Evolutionary conservation across 2,329 filamentous ascomycete species (phyloP).

Genomic region (Didymellaceae sp.): DNA sequence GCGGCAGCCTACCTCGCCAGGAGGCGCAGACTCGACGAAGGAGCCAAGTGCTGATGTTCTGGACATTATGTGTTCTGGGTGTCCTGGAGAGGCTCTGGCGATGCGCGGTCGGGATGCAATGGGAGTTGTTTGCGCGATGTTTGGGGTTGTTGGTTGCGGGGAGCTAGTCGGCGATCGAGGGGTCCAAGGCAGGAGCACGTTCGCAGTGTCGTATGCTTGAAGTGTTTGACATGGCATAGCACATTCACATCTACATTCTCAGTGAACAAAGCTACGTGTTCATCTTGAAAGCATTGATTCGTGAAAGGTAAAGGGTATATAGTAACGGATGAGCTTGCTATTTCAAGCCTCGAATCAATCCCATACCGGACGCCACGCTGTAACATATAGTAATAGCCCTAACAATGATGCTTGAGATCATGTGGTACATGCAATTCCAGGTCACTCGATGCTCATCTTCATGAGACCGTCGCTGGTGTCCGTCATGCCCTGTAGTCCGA

Average conservation of each 20-base stretch:
- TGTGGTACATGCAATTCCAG: background rate
- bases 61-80: slow-evolving; percentile 34
- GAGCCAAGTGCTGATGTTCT: slow-evolving; percentile 61
- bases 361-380: slow-evolving; percentile 38
- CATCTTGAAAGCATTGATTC: background rate
- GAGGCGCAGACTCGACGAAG: slow-evolving; percentile 92
- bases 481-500: slow-evolving; percentile 82
- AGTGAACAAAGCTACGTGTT: too few species aligned
- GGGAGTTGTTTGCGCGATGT: slow-evolving; percentile 6
- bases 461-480: slow-evolving; percentile 95
- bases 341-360: slow-evolving; percentile 5
- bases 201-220: too few species aligned
- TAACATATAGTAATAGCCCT: slow-evolving; percentile 14
- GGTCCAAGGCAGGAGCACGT: slow-evolving; percentile 22
- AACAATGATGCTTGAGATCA: background rate
- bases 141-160: slow-evolving; percentile 26
- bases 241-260: background rate
- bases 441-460: slow-evolving; percentile 92
- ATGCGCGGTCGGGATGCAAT: slow-evolving; percentile 13
- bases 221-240: slow-evolving; percentile 1
- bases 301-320: slow-evolving; percentile 2
- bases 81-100: background rate
- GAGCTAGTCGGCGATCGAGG: slow-evolving; percentile 30
- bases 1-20: slow-evolving; percentile 78
- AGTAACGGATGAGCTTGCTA: background rate